phyloP scores from a whole-genome alignment of 129 eudicot species.

The Artemisia argyi region DNA sequence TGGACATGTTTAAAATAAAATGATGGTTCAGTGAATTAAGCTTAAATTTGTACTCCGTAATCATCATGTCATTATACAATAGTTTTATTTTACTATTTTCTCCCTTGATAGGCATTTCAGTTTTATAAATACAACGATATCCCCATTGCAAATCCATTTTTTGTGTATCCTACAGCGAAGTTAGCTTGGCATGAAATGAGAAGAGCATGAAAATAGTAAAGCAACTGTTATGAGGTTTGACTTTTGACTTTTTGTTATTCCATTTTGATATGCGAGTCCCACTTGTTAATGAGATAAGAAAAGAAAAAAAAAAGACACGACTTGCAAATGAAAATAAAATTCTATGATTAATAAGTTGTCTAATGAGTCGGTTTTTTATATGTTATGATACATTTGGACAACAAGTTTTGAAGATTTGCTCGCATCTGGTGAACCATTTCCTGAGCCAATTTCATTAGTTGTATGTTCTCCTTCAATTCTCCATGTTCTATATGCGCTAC shows the following conservation, averaged over 20 bases:
- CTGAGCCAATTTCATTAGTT: conserved; percentile 37
- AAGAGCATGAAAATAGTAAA: conserved; percentile 39
- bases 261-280: conserved; percentile 9
- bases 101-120: conserved; percentile 1
- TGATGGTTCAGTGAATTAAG: too few relatives aligned
- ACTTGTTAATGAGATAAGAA: neutral
- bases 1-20: too few relatives aligned
- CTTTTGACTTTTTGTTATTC: neutral
- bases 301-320: neutral
- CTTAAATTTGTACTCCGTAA: neutral
- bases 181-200: conserved; percentile 64
- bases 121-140: neutral
- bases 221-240: conserved; percentile 41
- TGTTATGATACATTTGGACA: conserved; percentile 41
- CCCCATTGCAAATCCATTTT: neutral
- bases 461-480: conserved; percentile 35
- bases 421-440: conserved; percentile 37
- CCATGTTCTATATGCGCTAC: neutral
- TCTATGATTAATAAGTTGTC: neutral
- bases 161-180: conserved; percentile 37
- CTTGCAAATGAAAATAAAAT: too few relatives aligned
- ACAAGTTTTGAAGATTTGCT: conserved; percentile 47
- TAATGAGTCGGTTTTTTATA: conserved; percentile 8
- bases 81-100: too few relatives aligned
- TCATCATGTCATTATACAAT: conserved; percentile 4